Conservation (phyloP, 1,139 yeast species). For the Scheffersomyces lignicola region DNA sequence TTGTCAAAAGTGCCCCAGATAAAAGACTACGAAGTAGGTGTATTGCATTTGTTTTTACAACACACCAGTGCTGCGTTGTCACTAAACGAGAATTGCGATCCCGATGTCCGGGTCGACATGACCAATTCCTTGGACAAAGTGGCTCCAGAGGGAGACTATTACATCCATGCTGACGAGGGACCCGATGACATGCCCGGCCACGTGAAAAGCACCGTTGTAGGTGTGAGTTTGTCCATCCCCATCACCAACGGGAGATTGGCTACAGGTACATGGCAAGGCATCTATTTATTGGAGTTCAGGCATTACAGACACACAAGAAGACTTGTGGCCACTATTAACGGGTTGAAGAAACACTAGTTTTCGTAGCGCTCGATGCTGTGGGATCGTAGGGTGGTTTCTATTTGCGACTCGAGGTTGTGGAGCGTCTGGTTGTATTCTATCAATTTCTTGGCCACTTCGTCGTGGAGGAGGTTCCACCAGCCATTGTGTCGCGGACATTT, state of each 20-base stretch:
- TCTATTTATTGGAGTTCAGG: constrained; percentile 74
- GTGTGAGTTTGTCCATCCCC: constrained; percentile 67
- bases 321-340: constrained; percentile 74
- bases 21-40: constrained; percentile 59
- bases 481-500: constrained; percentile 68
- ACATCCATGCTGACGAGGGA: constrained; percentile 72
- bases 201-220: constrained; percentile 64
- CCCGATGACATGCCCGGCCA: constrained; percentile 87
- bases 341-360: constrained; percentile 32
- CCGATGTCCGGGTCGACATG: constrained; percentile 75
- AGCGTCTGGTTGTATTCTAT: constrained; percentile 24
- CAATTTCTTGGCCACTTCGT: constrained; percentile 37
- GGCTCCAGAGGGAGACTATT: constrained; percentile 69
- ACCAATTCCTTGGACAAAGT: constrained; percentile 58
- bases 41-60: constrained; percentile 65
- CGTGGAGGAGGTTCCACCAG: constrained; percentile 60
- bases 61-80: constrained; percentile 81
- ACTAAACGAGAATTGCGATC: constrained; percentile 77
- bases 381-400: constrained; percentile 25
- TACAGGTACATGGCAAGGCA: constrained; percentile 85
- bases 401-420: constrained; percentile 23
- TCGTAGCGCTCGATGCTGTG: constrained; percentile 40
- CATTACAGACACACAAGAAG: constrained; percentile 60
- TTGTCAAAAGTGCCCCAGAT: constrained; percentile 57
- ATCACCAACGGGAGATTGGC: constrained; percentile 66